Evolutionary conservation across 345 rosid genomes (phyloP).

Genomic region (Hibiscus tridactylites): DNA sequence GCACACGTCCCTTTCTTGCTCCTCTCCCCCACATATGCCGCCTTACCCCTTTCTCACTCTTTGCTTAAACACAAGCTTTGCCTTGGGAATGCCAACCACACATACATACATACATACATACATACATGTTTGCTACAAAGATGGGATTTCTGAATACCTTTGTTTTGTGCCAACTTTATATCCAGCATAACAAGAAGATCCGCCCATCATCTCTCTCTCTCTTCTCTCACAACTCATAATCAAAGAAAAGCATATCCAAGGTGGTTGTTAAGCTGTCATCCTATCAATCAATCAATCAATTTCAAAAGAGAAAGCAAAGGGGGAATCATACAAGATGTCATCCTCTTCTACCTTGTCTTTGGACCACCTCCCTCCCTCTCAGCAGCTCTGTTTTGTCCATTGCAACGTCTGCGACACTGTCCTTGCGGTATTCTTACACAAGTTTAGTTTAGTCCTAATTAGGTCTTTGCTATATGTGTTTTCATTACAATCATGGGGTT

Average conservation of each 20-base stretch:
- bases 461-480: not conserved
- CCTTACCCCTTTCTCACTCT: conserved; percentile 18
- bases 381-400: conserved; percentile 53
- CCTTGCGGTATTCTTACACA: conserved; percentile 33
- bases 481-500: not conserved
- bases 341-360: conserved; percentile 11
- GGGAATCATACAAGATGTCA: conserved; percentile 2
- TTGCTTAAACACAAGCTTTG: not conserved
- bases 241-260: conserved; percentile 40
- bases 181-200: conserved; percentile 18
- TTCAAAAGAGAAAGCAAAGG: conserved; percentile 19
- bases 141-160: too few relatives aligned
- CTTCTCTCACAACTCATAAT: conserved; percentile 25
- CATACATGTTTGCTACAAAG: conserved; percentile 1
- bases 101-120: not conserved
- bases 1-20: conserved; percentile 46
- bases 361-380: conserved; percentile 37
- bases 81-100: conserved; percentile 36
- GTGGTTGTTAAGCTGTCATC: conserved; percentile 46
- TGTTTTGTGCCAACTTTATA: conserved; percentile 13
- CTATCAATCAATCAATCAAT: conserved; percentile 36
- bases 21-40: conserved; percentile 50
- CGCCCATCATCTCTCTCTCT: conserved; percentile 10
- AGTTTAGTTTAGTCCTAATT: not conserved
- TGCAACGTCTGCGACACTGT: conserved; percentile 55